phyloP scores from a whole-genome alignment of 768 basidiomycete genomes.

The Melanogaster broomeanus region DNA sequence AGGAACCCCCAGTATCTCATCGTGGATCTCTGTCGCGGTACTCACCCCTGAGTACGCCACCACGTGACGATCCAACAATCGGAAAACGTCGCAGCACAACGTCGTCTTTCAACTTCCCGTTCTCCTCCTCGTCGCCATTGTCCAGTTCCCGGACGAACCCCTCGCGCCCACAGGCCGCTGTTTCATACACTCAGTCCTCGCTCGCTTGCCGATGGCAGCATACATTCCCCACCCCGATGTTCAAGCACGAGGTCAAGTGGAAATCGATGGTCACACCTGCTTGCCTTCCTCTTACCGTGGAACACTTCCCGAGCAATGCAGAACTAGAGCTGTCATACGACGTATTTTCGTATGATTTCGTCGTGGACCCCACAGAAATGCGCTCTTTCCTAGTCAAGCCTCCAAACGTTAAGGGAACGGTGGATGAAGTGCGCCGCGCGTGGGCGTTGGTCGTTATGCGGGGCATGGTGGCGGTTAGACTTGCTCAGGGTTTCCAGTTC shows the following conservation, averaged over 20 bases:
- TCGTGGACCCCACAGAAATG: constrained; percentile 83
- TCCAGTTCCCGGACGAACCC: constrained; percentile 58
- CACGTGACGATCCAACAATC: constrained; percentile 61
- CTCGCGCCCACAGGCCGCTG: constrained; percentile 56
- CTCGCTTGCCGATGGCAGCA: constrained; percentile 93
- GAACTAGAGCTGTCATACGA: constrained; percentile 80
- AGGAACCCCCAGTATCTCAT: constrained; percentile 50
- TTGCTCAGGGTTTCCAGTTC: constrained; percentile 95
- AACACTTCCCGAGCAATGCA: constrained; percentile 76
- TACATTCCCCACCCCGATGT: constrained; percentile 68
- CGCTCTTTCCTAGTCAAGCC: constrained; percentile 83
- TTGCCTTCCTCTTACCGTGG: constrained; percentile 88
- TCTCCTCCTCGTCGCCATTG: constrained; percentile 49
- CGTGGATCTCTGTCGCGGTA: constrained; percentile 52
- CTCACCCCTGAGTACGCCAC: constrained; percentile 70
- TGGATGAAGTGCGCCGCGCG: constrained; percentile 61
- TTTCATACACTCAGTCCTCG: constrained; percentile 64
- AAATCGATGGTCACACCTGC: constrained; percentile 80
- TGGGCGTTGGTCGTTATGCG: constrained; percentile 86
- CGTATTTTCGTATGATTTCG: constrained; percentile 85
- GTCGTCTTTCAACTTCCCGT: constrained; percentile 38
- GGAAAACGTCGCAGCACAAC: constrained; percentile 53
- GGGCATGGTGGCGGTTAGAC: constrained; percentile 89
- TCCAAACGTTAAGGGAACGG: constrained; percentile 45
- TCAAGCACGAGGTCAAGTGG: constrained; percentile 93